phyloP scores from a whole-genome alignment of 2,329 filamentous ascomycete genomes.

The Chrysoporthe deuterocubensis region DNA sequence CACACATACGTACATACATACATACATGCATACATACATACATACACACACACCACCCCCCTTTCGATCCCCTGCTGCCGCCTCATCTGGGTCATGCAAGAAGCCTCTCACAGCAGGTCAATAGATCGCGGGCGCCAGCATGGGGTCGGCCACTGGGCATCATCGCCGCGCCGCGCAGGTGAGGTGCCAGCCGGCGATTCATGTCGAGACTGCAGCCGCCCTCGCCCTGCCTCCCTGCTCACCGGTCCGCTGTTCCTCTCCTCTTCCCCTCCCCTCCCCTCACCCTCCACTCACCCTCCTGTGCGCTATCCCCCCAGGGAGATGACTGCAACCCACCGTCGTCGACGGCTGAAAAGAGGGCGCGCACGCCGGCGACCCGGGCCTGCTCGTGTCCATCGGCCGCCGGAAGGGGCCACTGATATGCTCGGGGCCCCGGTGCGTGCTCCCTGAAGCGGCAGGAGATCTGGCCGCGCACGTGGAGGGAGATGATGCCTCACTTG shows the following conservation, averaged over 20 bases:
- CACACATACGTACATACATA: too few relatives aligned
- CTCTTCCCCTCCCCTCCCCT: too few relatives aligned
- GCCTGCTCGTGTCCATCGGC: conserved; percentile 2
- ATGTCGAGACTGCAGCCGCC: not conserved
- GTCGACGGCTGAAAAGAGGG: conserved; percentile 5
- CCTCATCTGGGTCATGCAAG: conserved; percentile 25
- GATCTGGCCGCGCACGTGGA: conserved; percentile 23
- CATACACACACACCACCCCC: not conserved
- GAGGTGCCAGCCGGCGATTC: conserved; percentile 22
- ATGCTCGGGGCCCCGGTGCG: not conserved
- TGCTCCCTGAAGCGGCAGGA: not conserved
- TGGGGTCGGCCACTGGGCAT: conserved; percentile 18
- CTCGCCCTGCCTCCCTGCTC: conserved; percentile 2
- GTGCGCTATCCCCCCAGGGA: not conserved
- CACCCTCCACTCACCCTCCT: not conserved
- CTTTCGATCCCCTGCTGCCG: not conserved
- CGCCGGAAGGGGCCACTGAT: not conserved
- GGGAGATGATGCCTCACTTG: conserved; percentile 24
- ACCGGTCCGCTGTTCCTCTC: not conserved
- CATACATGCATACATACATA: too few relatives aligned
- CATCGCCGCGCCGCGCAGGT: conserved; percentile 23
- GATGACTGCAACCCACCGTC: conserved; percentile 11
- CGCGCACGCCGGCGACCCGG: not conserved
- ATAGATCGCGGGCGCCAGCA: conserved; percentile 29
- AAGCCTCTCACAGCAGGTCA: conserved; percentile 27